Evolutionary conservation across 2,329 filamentous ascomycete species (phyloP), one percentile per base, ranked within the genome.

Genomic region (Cladophialophora bantiana): DNA sequence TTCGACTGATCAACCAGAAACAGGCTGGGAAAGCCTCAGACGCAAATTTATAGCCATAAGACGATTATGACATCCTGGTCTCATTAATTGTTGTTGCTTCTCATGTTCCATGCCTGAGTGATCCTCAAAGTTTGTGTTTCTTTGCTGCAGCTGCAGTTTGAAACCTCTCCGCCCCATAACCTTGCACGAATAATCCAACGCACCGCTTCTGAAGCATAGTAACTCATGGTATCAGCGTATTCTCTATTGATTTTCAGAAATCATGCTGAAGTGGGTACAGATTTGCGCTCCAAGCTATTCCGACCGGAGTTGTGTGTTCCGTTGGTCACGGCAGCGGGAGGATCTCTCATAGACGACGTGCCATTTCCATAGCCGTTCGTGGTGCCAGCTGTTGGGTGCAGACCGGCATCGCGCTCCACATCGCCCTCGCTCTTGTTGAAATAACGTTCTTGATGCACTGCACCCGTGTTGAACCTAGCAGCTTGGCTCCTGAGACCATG

Each of bases 401-500:
- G 64, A n/a, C 64, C 64, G 13, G 50, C 60, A n/a, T 62, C 54
- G 13, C 20, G 32, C 40, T 62, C 60, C 9, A 62, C 35, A 62
- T 62, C 60, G 12, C 36, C 52, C 9, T 56, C 60, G 34, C 10
- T 34, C 52, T 62, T 62, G 26, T 56, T 20, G 26, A 56, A 2
- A 42, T 55, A 55, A 12, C 48, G 59, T 38, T 62, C 60, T 7
- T 62, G 60, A 57, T 65, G 66, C 2, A 57, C 26, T 32, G 70
- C 64, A n/a, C 55, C 64, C 10, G 64, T 71, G 56, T 71, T 68
- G 64, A 72, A 72, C 6, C 71, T 69, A 34, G 63, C 59, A 7
- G 60, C 55, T 15, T 64, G 59, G 12, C 71, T 71, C 62, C 72
- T 62, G 20, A 73, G 60, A 18, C 67, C 54, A 65, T 74, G 48